Evolutionary conservation across 2,329 filamentous ascomycete genomes (phyloP).

Genomic region (Neocucurbitaria cava): DNA sequence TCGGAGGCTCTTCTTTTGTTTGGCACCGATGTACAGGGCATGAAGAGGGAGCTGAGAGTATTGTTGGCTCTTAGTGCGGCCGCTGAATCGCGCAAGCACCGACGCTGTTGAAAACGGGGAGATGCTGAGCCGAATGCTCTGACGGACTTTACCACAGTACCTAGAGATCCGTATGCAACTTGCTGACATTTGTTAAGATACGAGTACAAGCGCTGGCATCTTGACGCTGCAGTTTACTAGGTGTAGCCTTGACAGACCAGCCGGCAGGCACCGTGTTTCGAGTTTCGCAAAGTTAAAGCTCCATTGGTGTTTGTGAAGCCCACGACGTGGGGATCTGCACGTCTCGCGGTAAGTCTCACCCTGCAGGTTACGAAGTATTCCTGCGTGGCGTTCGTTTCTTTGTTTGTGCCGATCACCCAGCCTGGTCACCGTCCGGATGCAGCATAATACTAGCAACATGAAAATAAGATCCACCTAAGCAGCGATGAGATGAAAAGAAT

Average conservation of each 20-base stretch:
- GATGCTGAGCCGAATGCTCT: constrained; percentile 1
- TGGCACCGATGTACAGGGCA: neutral
- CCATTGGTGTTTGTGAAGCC: neutral
- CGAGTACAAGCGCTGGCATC: neutral
- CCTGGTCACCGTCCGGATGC: neutral
- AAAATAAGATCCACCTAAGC: neutral
- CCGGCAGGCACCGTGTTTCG: constrained; percentile 7
- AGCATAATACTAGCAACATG: neutral
- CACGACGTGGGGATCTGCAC: constrained; percentile 3
- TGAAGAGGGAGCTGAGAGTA: neutral
- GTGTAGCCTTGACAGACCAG: neutral
- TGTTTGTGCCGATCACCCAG: neutral
- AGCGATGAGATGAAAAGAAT: neutral
- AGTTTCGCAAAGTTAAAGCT: neutral
- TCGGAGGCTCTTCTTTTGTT: neutral
- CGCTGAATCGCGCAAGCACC: neutral
- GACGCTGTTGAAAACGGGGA: neutral
- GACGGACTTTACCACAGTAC: neutral
- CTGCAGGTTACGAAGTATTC: neutral
- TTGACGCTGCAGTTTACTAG: neutral
- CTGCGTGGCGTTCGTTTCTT: neutral
- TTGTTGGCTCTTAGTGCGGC: neutral
- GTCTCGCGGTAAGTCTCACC: constrained; percentile 2
- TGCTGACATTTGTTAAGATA: neutral
- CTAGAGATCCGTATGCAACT: neutral